Percentiles rank a stretch among this genome's conserved stretches.
Evolutionary conservation across 208 protist genomes (phyloP).

Genomic region (Entamoeba invadens): DNA sequence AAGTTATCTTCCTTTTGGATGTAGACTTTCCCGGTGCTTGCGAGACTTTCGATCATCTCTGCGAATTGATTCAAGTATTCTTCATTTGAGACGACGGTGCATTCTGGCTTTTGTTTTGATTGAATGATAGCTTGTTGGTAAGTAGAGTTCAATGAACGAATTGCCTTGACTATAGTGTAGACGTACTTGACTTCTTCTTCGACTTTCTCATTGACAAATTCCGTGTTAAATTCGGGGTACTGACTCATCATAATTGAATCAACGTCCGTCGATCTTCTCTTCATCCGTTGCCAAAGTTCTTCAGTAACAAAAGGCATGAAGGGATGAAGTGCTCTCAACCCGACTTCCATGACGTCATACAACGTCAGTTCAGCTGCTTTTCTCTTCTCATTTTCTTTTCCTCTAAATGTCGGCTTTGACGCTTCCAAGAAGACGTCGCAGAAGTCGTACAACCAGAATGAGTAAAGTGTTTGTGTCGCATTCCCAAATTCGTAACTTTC

Average conservation of each 20-base stretch:
- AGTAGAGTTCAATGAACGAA: background rate
- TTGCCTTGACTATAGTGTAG: background rate
- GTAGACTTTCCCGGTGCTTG: background rate
- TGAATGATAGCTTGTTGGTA: background rate
- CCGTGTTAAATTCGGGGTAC: background rate
- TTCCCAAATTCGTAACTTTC: slow-evolving; percentile 68
- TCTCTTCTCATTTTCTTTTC: background rate
- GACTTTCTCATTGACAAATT: background rate
- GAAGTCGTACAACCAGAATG: slow-evolving; percentile 88
- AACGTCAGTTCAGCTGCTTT: background rate
- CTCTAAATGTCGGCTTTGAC: slow-evolving; percentile 17
- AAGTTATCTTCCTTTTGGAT: background rate
- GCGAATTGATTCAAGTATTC: background rate
- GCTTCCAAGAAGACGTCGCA: slow-evolving; percentile 77
- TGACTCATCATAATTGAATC: background rate
- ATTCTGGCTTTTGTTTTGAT: background rate
- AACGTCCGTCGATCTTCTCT: background rate
- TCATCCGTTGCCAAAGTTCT: slow-evolving; percentile 87
- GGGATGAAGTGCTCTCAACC: slow-evolving; percentile 71
- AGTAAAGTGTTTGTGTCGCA: slow-evolving; percentile 65
- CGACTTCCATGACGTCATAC: background rate
- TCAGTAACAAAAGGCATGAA: slow-evolving; percentile 99
- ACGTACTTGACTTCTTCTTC: background rate
- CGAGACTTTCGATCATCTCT: background rate
- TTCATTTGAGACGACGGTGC: background rate